These are phyloP conservation scores for Aspergillus candidus DNA, from an alignment of 2,329 filamentous ascomycete genomes.

Conservation along the genomic window DNA sequence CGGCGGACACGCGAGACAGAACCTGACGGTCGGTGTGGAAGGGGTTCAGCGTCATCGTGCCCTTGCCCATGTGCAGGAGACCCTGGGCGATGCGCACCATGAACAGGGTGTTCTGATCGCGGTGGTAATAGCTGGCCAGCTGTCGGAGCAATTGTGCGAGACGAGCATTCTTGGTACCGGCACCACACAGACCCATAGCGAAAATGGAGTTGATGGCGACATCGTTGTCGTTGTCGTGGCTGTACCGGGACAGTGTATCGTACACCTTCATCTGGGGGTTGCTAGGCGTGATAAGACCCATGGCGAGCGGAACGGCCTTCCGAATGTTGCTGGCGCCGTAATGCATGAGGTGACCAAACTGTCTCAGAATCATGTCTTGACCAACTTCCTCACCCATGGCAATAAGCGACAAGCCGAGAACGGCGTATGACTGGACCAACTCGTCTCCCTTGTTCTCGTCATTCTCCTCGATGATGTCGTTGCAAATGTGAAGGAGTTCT, in stretches of 20 bases:
- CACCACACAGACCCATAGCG: constrained; percentile 94
- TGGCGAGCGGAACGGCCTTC: constrained; percentile 88
- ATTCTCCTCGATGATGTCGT: constrained; percentile 90
- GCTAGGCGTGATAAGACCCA: constrained; percentile 93
- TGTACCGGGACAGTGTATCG: constrained; percentile 94
- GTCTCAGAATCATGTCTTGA: constrained; percentile 96
- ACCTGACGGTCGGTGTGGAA: constrained; percentile 99
- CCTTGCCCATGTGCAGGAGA: constrained; percentile 98
- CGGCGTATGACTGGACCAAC: constrained; percentile 90
- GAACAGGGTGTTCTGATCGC: constrained; percentile 91
- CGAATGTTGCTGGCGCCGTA: constrained; percentile 97
- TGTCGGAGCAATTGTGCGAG: constrained; percentile 90
- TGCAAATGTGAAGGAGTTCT: constrained; percentile 94
- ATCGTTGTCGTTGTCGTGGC: constrained; percentile 96
- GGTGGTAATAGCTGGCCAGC: constrained; percentile 95
- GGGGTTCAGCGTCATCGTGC: constrained; percentile 90
- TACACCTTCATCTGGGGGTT: constrained; percentile 99
- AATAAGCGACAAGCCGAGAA: constrained; percentile 87
- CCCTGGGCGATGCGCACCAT: constrained; percentile 99
- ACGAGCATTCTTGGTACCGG: constrained; percentile 96
- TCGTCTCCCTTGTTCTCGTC: constrained; percentile 95
- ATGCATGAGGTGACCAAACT: constrained; percentile 98
- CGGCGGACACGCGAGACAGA: constrained; percentile 82
- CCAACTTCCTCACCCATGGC: constrained; percentile 98
- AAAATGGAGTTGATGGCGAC: constrained; percentile 98